These are phyloP conservation scores for Aspergillus tubingensis DNA, from an alignment of 2,329 filamentous ascomycete species.

Conservation along the genomic window DNA sequence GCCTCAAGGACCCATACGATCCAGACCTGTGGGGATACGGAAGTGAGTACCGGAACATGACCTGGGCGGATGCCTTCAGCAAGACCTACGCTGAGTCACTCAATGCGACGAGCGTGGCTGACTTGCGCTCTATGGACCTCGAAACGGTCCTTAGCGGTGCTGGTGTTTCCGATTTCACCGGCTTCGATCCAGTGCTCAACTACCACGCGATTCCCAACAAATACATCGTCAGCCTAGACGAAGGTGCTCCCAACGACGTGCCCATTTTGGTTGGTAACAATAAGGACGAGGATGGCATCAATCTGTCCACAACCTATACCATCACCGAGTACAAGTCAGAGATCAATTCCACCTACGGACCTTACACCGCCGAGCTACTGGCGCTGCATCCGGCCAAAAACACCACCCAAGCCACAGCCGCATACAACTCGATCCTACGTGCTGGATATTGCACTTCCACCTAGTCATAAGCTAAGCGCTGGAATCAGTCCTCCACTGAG, in stretches of 20 bases:
- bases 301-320: neutral
- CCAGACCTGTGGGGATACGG: neutral
- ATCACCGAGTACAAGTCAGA: neutral
- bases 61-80: neutral
- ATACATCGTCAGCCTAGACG: neutral
- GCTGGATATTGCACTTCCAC: neutral
- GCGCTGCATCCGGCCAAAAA: neutral
- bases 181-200: neutral
- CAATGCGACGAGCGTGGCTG: neutral
- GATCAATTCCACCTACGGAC: neutral
- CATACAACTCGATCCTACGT: neutral
- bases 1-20: neutral
- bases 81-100: neutral
- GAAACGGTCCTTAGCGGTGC: neutral
- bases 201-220: neutral
- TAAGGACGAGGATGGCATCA: neutral
- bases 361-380: neutral
- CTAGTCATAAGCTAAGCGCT: neutral
- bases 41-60: neutral
- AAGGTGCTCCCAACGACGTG: neutral
- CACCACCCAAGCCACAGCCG: neutral
- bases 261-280: neutral
- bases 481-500: neutral
- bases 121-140: neutral
- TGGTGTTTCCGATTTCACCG: neutral